Base-by-base conservation (phyloP, 805 yeast species). In the Yarrowia sp. region DNA sequence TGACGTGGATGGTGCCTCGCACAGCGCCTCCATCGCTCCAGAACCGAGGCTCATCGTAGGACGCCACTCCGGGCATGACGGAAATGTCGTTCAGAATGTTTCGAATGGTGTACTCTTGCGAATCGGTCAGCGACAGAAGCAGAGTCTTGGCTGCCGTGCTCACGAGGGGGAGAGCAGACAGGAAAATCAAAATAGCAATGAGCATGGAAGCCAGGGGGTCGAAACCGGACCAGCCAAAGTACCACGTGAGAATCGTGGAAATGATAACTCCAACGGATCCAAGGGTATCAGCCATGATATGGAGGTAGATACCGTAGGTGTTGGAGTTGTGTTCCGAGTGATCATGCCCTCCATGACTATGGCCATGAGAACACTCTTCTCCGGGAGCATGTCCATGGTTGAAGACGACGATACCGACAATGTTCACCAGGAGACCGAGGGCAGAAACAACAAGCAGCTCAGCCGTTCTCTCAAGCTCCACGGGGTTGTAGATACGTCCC, bases 211-310 rank as follows among this genome's bases (percentile, higher is more conserved):
- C 96, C 22, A 95, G 78, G 1, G 99, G 98, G 75, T 95, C 99
- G 75, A 94, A 89, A 1, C 97, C 89, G 68, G 87, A 85, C 86
- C 90, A 85, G 16, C 86, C 86, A 77, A 90, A 88, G 42, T 87
- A 74, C 70, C 88, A 86, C 9, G 94, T 90, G 48, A 95, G 79
- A 5, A 92, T 68, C 0, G 99, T 94, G 0, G 98, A 92, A 0
- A 92, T 78, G n/a, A 95, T 93, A 16, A 96, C 99, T 8, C 98
- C 98, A 0, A 93, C 97, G 0, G 98, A 94, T 0, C 99, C 99
- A 49, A 95, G 80, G 0, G 98, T 93, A 74, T 95, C 99, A 0
- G 99, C 99, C 55, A 95, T 76, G 40, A 95, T 90, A 74, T 95
- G 99, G 55, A 95, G 80, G 74, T 95, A 95, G 5, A 95, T 91